Evolutionary conservation across 75 land plant species (phyloP).

Genomic region (Cryptomeria japonica): DNA sequence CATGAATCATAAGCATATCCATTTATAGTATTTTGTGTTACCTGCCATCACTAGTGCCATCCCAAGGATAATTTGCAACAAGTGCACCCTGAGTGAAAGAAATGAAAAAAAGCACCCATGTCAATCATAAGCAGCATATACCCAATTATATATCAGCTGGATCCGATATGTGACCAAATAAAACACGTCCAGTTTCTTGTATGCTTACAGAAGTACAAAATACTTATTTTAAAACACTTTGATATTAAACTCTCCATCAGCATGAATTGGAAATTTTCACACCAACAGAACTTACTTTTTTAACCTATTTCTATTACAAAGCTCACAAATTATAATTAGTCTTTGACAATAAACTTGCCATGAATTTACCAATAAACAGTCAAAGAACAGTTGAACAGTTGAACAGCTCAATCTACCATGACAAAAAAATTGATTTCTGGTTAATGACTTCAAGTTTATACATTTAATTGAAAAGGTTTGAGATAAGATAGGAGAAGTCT

Average conservation of each 20-base stretch:
- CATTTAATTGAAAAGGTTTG: neutral
- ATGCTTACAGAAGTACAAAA: neutral
- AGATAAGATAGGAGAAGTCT: neutral
- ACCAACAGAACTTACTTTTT: neutral
- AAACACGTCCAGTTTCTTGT: neutral
- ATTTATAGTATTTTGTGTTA: slow-evolving; percentile 13
- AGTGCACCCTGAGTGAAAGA: slow-evolving; percentile 75
- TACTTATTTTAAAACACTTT: neutral
- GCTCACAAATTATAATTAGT: neutral
- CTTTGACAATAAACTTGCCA: neutral
- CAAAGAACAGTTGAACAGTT: neutral
- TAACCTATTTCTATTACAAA: neutral
- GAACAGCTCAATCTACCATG: neutral
- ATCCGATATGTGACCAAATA: slow-evolving; percentile 3
- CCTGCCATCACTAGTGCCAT: slow-evolving; percentile 82
- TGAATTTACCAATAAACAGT: neutral
- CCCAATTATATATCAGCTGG: neutral
- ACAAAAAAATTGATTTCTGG: neutral
- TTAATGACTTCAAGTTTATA: neutral
- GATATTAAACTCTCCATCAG: neutral
- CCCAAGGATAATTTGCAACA: slow-evolving; percentile 99
- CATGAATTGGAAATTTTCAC: neutral
- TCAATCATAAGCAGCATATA: neutral
- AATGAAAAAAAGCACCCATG: neutral
- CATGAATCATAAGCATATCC: neutral